Conservation (phyloP, 2,329 filamentous ascomycete genomes). For the Lomentospora prolificans region DNA sequence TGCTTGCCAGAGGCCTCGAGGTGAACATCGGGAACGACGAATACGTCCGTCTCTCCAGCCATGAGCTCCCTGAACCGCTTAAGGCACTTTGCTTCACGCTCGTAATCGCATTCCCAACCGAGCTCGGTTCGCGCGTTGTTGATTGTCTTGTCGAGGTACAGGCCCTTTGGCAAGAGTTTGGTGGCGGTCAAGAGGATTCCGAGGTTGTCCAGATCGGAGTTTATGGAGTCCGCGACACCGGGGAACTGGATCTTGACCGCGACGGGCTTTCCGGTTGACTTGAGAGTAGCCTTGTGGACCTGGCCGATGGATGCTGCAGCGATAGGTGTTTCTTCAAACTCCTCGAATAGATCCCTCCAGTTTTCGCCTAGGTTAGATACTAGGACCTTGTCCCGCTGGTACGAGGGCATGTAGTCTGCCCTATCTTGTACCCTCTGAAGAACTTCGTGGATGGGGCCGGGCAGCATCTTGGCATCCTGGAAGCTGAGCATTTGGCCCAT, state of each 20-base stretch:
- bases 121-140: conserved; percentile 87
- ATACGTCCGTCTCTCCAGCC: conserved; percentile 61
- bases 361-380: conserved; percentile 65
- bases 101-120: conserved; percentile 95
- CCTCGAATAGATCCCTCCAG: conserved; percentile 74
- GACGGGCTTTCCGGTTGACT: conserved; percentile 63
- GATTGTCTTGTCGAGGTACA: conserved; percentile 95
- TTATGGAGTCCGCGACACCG: conserved; percentile 89
- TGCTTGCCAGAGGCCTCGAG: conserved; percentile 72
- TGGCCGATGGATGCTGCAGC: conserved; percentile 96
- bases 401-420: conserved; percentile 96
- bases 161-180: conserved; percentile 75
- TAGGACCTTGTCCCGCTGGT: conserved; percentile 81
- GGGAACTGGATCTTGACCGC: conserved; percentile 98
- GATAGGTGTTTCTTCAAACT: conserved; percentile 85
- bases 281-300: conserved; percentile 77
- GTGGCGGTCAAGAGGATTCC: conserved; percentile 85
- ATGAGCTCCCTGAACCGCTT: conserved; percentile 68
- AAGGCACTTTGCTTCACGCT: conserved; percentile 75
- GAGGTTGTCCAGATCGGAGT: conserved; percentile 91
- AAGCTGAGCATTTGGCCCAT: conserved; percentile 97
- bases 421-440: conserved; percentile 91
- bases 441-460: conserved; percentile 75
- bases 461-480: conserved; percentile 93
- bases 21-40: conserved; percentile 71